Evolutionary conservation across 495 filamentous ascomycete genomes (phyloP), one percentile per base, ranked within the genome.

Genomic region (Chaetomium fimeti): DNA sequence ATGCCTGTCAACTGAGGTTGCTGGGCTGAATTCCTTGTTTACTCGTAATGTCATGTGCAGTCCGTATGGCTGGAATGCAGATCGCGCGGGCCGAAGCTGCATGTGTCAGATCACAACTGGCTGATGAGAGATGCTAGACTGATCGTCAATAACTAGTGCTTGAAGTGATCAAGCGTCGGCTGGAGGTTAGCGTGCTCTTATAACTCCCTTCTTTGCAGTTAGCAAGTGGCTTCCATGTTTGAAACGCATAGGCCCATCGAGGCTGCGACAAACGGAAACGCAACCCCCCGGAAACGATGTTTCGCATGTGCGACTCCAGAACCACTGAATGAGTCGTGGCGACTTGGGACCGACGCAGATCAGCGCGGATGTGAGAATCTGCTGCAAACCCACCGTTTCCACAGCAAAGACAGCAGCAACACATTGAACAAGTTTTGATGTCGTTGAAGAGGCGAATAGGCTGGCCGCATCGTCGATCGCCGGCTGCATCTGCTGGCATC

Each of bases 301-400:
- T 57, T 57, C 54, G 36, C 54, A 40, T 57, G 54, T 57, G 54
- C 36, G 20, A 40, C 54, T 57, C 54, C 2, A 40, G 20, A 42
- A 36, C 54, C 54, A 43, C 3, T 43, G 32, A 36, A 25, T 57
- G 20, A 25, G 36, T 18, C 13, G 54, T n/a, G 8, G 12, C 18
- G 53, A 36, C 53, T 55, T 18, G 27, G 18, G 16, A 16, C 53
- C 16, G 6, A 5, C 6, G n/a, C 32, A 29, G 54, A 57, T 42
- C 54, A 13, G 0, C 20, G 20, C 54, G 36, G 20, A 40, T 57
- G 32, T 5, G 54, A 38, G 22, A 7, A 11, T 38, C 25, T 13
- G n/a, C 16, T 20, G 16, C 28, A 38, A 29, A 54, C 51, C 16
- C 11, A 32, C 27, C 27, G 25, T 54, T 32, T 32, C 51, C 25